Conservation (phyloP, 2,329 filamentous ascomycete genomes). For the Diaporthe citriasiana region DNA sequence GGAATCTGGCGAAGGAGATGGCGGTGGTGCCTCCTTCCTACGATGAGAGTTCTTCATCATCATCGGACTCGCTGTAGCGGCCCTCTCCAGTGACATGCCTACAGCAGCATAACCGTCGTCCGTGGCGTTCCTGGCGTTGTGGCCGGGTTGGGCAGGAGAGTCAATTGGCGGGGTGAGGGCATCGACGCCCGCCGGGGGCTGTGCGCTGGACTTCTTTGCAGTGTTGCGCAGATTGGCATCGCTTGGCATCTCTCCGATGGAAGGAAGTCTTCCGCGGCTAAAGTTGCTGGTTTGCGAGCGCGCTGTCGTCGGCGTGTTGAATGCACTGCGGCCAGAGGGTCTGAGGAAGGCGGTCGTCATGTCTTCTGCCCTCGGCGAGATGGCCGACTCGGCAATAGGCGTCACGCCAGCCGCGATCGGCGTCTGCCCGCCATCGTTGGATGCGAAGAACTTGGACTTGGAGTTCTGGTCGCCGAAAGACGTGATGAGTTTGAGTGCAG, state of each 20-base stretch:
- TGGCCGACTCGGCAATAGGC: conserved; percentile 85
- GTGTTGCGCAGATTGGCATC: conserved; percentile 51
- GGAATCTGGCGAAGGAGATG: conserved; percentile 76
- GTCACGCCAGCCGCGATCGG: conserved; percentile 88
- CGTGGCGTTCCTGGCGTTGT: conserved; percentile 55
- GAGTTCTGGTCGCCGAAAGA: conserved; percentile 78
- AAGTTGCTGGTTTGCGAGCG: conserved; percentile 73
- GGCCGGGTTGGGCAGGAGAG: conserved; percentile 44
- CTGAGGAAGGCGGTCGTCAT: conserved; percentile 76
- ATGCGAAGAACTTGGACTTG: conserved; percentile 75
- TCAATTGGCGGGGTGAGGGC: conserved; percentile 44
- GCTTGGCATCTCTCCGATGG: conserved; percentile 78
- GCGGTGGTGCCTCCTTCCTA: conserved; percentile 68
- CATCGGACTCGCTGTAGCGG: conserved; percentile 77
- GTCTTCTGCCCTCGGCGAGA: conserved; percentile 78
- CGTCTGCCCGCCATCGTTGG: conserved; percentile 72
- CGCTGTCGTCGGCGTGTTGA: conserved; percentile 79
- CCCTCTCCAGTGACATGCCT: conserved; percentile 69
- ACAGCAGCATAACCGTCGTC: conserved; percentile 59
- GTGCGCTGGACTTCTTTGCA: conserved; percentile 43
- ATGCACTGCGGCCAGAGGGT: conserved; percentile 76
- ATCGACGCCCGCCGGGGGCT: conserved; percentile 35
- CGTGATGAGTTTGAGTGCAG: conserved; percentile 91
- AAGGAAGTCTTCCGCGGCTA: conserved; percentile 77
- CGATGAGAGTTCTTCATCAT: conserved; percentile 68